Evolutionary conservation across 345 rosid species (phyloP).

Genomic region (Dimocarpus longan): DNA sequence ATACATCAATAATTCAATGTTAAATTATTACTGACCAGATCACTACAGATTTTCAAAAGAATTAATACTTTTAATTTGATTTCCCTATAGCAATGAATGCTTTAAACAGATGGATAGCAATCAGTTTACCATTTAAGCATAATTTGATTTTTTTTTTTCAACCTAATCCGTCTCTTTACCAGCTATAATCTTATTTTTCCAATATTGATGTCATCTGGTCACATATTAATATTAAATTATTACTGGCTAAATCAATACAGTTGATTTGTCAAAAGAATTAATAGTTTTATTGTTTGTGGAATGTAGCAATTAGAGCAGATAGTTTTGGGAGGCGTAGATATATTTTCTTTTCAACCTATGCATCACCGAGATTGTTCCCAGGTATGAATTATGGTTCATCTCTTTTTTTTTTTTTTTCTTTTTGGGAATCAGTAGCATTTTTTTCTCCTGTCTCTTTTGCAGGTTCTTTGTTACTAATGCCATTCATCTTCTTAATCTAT

Average conservation of each 20-base stretch:
- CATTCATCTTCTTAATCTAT: not conserved
- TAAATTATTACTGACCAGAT: not conserved
- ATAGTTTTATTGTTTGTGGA: slow-evolving; percentile 28
- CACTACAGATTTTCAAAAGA: not conserved
- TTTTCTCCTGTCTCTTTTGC: not conserved
- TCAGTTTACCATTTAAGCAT: too few species aligned
- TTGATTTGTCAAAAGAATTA: slow-evolving; percentile 1
- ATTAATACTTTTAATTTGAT: too few species aligned
- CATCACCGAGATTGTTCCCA: slow-evolving; percentile 87
- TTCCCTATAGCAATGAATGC: too few species aligned
- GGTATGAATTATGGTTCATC: slow-evolving; percentile 42
- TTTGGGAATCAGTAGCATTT: not conserved
- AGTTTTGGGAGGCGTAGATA: slow-evolving; percentile 62
- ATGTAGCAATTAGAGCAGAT: slow-evolving; percentile 67
- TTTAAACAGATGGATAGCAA: too few species aligned
- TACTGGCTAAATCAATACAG: not conserved
- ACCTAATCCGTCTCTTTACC: too few species aligned
- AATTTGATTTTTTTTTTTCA: too few species aligned
- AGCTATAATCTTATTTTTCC: slow-evolving; percentile 3
- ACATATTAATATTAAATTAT: slow-evolving; percentile 2
- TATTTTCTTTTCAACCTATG: slow-evolving; percentile 79
- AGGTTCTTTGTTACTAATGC: not conserved
- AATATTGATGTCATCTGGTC: not conserved
- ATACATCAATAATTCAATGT: not conserved
- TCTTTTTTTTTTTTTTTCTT: not conserved